phyloP scores from a whole-genome alignment of 2,329 filamentous ascomycete species.

The Ophiosphaerella korrae region DNA sequence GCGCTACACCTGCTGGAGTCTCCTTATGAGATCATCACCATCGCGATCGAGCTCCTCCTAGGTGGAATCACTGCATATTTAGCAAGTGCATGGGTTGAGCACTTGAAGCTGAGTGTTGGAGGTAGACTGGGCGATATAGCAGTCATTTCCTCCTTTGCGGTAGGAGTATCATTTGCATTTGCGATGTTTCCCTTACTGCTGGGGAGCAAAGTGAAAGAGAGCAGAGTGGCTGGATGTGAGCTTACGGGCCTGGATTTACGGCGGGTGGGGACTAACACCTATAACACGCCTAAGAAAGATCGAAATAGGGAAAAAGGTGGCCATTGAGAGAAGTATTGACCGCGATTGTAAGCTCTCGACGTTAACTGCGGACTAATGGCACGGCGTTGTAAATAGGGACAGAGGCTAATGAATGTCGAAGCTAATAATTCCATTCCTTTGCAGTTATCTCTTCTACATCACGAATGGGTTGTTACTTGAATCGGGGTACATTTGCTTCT shows the following conservation, averaged over 20 bases:
- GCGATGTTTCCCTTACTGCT: slow-evolving; percentile 10
- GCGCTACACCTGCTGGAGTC: slow-evolving; percentile 19
- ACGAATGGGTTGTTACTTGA: too few species aligned
- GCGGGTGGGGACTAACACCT: too few species aligned
- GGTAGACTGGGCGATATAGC: slow-evolving; percentile 1
- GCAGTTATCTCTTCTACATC: too few species aligned
- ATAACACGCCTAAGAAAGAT: too few species aligned
- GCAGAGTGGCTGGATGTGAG: not conserved
- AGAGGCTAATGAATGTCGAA: too few species aligned
- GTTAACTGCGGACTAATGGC: too few species aligned
- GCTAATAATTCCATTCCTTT: too few species aligned
- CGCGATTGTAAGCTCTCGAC: too few species aligned
- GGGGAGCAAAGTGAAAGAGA: slow-evolving; percentile 9
- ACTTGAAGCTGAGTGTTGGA: not conserved
- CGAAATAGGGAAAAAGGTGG: too few species aligned
- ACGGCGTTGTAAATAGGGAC: too few species aligned
- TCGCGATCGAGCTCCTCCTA: slow-evolving; percentile 18
- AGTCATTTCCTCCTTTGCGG: slow-evolving; percentile 9
- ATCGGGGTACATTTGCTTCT: too few species aligned
- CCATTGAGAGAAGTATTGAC: too few species aligned
- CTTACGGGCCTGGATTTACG: not conserved
- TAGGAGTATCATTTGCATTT: slow-evolving; percentile 14
- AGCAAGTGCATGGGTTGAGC: slow-evolving; percentile 13
- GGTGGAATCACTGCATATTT: slow-evolving; percentile 22
- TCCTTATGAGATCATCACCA: slow-evolving; percentile 23